Conservation (phyloP, 1,139 yeast species). For the Geotrichum phurueaensis region DNA sequence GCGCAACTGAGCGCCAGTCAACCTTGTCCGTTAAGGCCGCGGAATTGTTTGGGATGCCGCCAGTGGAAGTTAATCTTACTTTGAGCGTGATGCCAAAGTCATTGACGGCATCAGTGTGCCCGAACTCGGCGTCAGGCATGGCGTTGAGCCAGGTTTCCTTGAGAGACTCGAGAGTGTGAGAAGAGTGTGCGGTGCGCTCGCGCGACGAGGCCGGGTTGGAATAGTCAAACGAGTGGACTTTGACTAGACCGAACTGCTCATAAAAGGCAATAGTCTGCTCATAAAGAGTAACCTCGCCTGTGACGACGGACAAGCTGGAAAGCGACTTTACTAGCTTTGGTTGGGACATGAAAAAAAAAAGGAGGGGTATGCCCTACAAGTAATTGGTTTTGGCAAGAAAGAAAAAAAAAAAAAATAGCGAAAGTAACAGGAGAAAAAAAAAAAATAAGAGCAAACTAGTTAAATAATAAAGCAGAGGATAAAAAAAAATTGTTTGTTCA, state of each 20-base stretch:
- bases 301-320: constrained; percentile 53
- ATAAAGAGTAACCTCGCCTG: constrained; percentile 45
- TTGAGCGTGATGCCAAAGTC: constrained; percentile 33
- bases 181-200: constrained; percentile 25
- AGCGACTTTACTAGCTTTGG: constrained; percentile 27
- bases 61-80: constrained; percentile 28
- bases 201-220: constrained; percentile 25
- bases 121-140: constrained; percentile 19
- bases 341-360: constrained; percentile 1
- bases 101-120: constrained; percentile 27
- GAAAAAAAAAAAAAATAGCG: not conserved
- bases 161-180: constrained; percentile 28
- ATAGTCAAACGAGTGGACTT: constrained; percentile 41
- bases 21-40: not conserved
- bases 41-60: constrained; percentile 18
- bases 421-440: not conserved
- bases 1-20: constrained; percentile 38
- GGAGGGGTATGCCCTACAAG: not conserved
- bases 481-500: not conserved
- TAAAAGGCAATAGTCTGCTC: constrained; percentile 49
- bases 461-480: not conserved
- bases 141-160: constrained; percentile 30
- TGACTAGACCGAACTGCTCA: constrained; percentile 50
- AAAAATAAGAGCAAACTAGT: not conserved
- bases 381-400: not conserved